phyloP scores from a whole-genome alignment of 176 grass and related monocot species.

The Saccharum officinarum region DNA sequence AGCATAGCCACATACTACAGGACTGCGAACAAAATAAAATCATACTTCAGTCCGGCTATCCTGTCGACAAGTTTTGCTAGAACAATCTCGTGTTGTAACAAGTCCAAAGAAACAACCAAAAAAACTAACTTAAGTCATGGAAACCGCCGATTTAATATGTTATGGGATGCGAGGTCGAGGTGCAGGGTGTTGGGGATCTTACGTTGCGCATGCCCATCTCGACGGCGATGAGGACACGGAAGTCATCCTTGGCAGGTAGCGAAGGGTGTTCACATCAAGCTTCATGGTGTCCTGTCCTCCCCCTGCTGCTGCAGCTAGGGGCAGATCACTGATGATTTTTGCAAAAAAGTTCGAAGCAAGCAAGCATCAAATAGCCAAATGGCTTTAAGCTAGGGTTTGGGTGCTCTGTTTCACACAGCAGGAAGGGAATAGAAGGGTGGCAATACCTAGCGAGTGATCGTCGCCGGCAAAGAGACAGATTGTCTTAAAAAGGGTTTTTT shows the following conservation, averaged over 20 bases:
- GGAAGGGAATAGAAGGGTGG: too few species aligned
- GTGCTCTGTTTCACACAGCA: too few species aligned
- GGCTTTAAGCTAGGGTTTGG: too few species aligned
- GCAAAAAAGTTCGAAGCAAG: too few species aligned
- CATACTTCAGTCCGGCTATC: slow-evolving; percentile 83
- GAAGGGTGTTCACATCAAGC: slow-evolving; percentile 78
- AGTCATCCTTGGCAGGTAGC: slow-evolving; percentile 91
- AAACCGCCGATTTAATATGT: neutral
- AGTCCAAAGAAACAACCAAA: neutral
- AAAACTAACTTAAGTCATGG: neutral
- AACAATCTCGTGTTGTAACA: slow-evolving; percentile 76
- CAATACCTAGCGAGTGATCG: too few species aligned
- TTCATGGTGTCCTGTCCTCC: slow-evolving; percentile 50
- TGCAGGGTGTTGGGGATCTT: neutral
- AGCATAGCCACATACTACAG: neutral
- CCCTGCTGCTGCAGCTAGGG: neutral
- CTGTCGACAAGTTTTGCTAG: slow-evolving; percentile 83
- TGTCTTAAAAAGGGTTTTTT: too few species aligned
- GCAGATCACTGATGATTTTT: neutral
- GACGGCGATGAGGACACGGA: slow-evolving; percentile 81
- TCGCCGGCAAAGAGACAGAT: too few species aligned
- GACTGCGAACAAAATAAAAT: neutral
- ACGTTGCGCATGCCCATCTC: slow-evolving; percentile 99
- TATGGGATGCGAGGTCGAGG: neutral
- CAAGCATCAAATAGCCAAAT: too few species aligned